Conservation (phyloP, 306 rosid species). For the Fragaria vesca region DNA sequence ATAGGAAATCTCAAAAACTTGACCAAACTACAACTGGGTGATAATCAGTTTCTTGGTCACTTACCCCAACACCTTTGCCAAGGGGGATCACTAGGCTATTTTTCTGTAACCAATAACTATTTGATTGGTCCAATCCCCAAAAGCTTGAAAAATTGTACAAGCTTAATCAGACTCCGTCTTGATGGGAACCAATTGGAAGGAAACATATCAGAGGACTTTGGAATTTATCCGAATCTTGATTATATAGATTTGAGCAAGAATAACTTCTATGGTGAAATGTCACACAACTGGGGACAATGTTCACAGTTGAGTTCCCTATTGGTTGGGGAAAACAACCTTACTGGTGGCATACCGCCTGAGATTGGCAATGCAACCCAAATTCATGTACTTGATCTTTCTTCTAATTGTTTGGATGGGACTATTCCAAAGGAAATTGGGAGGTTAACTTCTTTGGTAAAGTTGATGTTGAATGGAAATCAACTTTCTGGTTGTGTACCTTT, state of each 20-base stretch:
- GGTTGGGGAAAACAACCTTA: background rate
- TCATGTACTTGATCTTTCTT: conserved; percentile 15
- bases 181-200: conserved; percentile 17
- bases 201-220: conserved; percentile 11
- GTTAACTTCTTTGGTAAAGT: conserved; percentile 13
- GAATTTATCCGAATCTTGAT: background rate
- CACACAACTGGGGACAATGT: background rate
- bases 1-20: background rate
- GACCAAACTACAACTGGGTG: background rate
- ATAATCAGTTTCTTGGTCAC: background rate
- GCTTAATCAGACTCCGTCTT: conserved; percentile 12
- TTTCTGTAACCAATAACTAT: background rate
- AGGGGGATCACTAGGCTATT: background rate
- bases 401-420: conserved; percentile 4
- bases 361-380: background rate
- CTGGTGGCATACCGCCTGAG: background rate
- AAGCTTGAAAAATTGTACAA: conserved; percentile 4
- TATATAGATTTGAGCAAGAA: background rate
- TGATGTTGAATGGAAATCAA: conserved; percentile 13
- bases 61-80: background rate
- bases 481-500: background rate
- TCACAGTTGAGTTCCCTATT: background rate
- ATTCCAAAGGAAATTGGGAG: conserved; percentile 16
- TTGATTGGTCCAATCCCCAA: conserved; percentile 14
- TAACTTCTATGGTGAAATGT: conserved; percentile 3